Evolutionary conservation across 371 early-diverging fungal genomes (phyloP), one percentile per base, ranked within the genome.

Genomic region (Haplosporangium sp.): DNA sequence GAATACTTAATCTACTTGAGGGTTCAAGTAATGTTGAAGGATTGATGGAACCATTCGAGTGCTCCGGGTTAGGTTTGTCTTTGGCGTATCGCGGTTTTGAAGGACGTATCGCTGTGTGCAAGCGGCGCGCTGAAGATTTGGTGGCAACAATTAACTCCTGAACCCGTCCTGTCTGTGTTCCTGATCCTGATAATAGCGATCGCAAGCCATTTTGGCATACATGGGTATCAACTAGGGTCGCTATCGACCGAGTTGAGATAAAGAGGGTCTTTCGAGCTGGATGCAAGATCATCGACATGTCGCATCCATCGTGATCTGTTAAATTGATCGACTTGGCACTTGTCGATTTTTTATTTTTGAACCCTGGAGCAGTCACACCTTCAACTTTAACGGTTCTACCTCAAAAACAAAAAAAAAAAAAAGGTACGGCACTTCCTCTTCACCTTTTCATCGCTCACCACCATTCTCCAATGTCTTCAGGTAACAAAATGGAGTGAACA

Each of bases 71-170:
- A 13, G 9, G 7, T 5, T 54, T 59, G 48, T 11, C 9, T 23
- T 40, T 20, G 55, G 40, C 37, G n/a, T 20, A 47, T 1, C 14
- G 23, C 0, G 54, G 20, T 4, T 20, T 10, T 11, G 71, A 59
- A 13, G 71, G 51, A 1, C 45, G 64, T 14, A 70, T 16, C 4
- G 64, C 42, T n/a, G 41, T 40, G 13, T 59, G 71, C 40, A 48
- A 38, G 7, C 16, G 47, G 13, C 62, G 60, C 6, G 36, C 36
- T 14, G 46, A 43, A 4, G 37, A 67, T 23, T 58, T 56, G 53
- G 56, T 62, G 62, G 56, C 52, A 51, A 58, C 46, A 14, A 11
- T 3, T 8, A 47, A 29, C 55, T 10, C 16, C 4, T 29, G 14
- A 29, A 11, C 21, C 18, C 14, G 6, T 6, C 5, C 12, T n/a